Evolutionary conservation across 1,284 basidiomycete species (phyloP).

Genomic region (Rhizopogon parksii): DNA sequence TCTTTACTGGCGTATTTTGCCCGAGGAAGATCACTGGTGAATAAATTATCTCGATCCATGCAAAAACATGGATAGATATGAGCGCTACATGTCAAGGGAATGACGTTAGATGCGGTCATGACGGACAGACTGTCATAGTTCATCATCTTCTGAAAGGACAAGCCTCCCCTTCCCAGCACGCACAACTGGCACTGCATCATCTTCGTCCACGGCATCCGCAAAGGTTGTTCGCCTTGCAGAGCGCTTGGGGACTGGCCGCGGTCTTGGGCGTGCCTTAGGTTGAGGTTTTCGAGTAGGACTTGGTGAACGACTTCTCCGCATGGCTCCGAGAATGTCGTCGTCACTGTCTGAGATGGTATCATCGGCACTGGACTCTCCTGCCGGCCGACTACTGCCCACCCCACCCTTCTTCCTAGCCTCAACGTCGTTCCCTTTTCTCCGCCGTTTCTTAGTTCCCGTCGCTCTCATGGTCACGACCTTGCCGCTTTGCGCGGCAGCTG

Average conservation of each 20-base stretch:
- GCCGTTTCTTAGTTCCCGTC: constrained; percentile 65
- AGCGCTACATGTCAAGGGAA: background rate
- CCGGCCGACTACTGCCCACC: constrained; percentile 3
- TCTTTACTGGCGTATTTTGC: background rate
- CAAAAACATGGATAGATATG: background rate
- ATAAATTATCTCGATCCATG: background rate
- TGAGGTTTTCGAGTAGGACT: constrained; percentile 9
- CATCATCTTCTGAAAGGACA: constrained; percentile 43
- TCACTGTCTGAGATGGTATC: constrained; percentile 12
- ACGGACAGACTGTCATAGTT: constrained; percentile 14
- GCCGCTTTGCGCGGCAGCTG: constrained; percentile 40
- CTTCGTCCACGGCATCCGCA: background rate
- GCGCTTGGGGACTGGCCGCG: constrained; percentile 11
- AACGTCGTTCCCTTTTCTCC: constrained; percentile 28
- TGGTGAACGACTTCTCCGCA: constrained; percentile 24
- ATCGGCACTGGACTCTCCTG: constrained; percentile 12
- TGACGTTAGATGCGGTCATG: background rate
- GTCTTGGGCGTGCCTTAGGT: constrained; percentile 22
- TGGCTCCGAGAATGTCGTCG: constrained; percentile 17
- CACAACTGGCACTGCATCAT: background rate
- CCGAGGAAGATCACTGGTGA: background rate
- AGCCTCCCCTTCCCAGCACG: constrained; percentile 29
- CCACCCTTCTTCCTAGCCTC: constrained; percentile 21
- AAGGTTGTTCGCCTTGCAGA: background rate
- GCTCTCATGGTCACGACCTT: constrained; percentile 51